These are phyloP conservation scores for Acorus gramineus DNA, from an alignment of 106 monocot species.

Conservation along the genomic window DNA sequence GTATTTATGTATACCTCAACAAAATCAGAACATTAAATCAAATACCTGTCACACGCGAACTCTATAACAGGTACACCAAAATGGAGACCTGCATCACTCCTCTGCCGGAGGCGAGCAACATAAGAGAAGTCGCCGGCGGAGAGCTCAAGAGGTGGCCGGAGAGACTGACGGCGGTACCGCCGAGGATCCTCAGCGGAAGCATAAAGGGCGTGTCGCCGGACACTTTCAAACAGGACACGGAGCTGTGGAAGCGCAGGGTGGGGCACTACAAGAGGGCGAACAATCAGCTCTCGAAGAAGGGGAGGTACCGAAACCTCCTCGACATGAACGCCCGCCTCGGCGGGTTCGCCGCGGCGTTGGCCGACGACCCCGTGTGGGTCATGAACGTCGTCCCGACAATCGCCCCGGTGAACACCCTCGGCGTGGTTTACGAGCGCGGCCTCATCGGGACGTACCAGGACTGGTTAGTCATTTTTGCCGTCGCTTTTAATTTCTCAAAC, in stretches of 20 bases:
- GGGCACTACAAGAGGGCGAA: conserved; percentile 24
- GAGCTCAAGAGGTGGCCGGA: conserved; percentile 49
- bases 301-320: conserved; percentile 41
- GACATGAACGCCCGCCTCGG: conserved; percentile 52
- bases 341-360: conserved; percentile 39
- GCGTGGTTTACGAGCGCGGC: conserved; percentile 49
- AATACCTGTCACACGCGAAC: no score
- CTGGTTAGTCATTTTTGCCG: conserved; percentile 13
- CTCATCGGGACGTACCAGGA: conserved; percentile 60
- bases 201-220: conserved; percentile 13
- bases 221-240: conserved; percentile 23
- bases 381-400: conserved; percentile 48
- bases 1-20: no score
- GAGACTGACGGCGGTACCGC: conserved; percentile 33
- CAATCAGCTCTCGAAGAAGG: conserved; percentile 13
- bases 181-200: conserved; percentile 23
- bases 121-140: conserved; percentile 27
- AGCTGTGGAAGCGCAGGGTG: conserved; percentile 38
- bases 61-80: conserved; percentile 25
- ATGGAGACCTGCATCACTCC: conserved; percentile 41
- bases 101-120: conserved; percentile 14
- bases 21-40: no score
- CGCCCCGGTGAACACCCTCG: conserved; percentile 32
- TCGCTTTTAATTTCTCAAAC: no score
- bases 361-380: conserved; percentile 51